A percentile compares a stretch with the other conserved stretches of the same genome.
Conservation (phyloP, 306 rosid species). For the Morella rubra region DNA sequence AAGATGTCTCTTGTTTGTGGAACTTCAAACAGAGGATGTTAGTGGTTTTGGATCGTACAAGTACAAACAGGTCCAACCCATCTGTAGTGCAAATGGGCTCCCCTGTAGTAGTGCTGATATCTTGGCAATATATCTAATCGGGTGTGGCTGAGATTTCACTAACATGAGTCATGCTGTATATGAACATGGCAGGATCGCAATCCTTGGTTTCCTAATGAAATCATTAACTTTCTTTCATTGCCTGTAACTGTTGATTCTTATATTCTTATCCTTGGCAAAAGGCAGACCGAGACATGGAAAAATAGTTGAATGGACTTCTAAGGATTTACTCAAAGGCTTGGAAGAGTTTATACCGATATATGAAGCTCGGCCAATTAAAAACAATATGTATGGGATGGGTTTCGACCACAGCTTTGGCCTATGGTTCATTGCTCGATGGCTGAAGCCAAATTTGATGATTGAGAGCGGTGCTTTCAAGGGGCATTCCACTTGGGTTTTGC, state of each 20-base stretch:
- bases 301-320: slow-evolving; percentile 90
- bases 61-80: background rate
- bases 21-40: background rate
- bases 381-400: slow-evolving; percentile 95
- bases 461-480: slow-evolving; percentile 99
- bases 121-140: background rate
- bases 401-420: slow-evolving; percentile 99
- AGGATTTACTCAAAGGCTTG: slow-evolving; percentile 81
- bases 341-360: slow-evolving; percentile 92
- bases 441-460: slow-evolving; percentile 90
- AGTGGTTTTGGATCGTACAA: background rate
- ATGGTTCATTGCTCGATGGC: slow-evolving; percentile 90
- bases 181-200: slow-evolving; percentile 11
- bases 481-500: slow-evolving; percentile 96
- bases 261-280: slow-evolving; percentile 78
- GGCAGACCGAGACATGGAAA: slow-evolving; percentile 99
- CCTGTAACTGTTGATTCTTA: slow-evolving; percentile 51
- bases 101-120: background rate
- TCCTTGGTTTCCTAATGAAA: slow-evolving; percentile 28
- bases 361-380: slow-evolving; percentile 82
- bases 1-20: background rate
- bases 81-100: background rate
- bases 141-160: background rate
- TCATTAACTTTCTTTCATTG: slow-evolving; percentile 2
- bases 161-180: background rate